phyloP scores from a whole-genome alignment of 2,329 filamentous ascomycete species.

The Hypoxylon sp. region DNA sequence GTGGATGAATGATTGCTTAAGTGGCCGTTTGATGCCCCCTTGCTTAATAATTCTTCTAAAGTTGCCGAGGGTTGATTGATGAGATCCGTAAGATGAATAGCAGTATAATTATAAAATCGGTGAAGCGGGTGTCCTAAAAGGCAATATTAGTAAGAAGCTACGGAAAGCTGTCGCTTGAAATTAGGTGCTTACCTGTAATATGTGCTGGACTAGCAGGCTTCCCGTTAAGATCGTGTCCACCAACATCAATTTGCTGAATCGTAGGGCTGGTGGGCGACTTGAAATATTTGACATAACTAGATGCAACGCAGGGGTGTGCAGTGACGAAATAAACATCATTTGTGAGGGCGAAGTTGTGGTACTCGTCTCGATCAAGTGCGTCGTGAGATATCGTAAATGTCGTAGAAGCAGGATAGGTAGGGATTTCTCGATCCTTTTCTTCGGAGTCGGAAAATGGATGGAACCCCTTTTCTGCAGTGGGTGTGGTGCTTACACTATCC shows the following conservation, averaged over 20 bases:
- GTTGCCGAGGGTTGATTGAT: conserved; percentile 56
- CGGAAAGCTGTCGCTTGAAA: no score
- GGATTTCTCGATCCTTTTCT: conserved; percentile 44
- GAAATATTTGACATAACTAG: conserved; percentile 64
- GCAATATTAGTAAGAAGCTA: no score
- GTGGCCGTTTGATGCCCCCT: conserved; percentile 46
- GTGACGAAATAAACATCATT: conserved; percentile 73
- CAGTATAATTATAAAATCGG: conserved; percentile 68
- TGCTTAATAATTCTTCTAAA: conserved; percentile 58
- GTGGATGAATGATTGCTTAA: conserved; percentile 34
- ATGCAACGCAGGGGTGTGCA: conserved; percentile 70
- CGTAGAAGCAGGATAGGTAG: conserved; percentile 52
- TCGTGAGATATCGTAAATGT: conserved; percentile 54
- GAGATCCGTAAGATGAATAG: conserved; percentile 67
- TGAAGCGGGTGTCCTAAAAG: conserved; percentile 71
- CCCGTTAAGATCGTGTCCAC: conserved; percentile 54
- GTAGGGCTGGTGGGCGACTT: conserved; percentile 68
- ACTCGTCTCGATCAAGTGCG: conserved; percentile 49
- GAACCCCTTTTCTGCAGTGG: conserved; percentile 52
- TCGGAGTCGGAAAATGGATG: conserved; percentile 51
- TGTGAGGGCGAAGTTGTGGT: conserved; percentile 56
- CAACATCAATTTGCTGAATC: conserved; percentile 65
- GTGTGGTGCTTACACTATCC: conserved; percentile 56
- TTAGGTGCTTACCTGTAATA: conserved; percentile 54
- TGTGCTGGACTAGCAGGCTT: conserved; percentile 58